Evolutionary conservation across 2,329 filamentous ascomycete genomes (phyloP).

Genomic region (Eutypa lata): DNA sequence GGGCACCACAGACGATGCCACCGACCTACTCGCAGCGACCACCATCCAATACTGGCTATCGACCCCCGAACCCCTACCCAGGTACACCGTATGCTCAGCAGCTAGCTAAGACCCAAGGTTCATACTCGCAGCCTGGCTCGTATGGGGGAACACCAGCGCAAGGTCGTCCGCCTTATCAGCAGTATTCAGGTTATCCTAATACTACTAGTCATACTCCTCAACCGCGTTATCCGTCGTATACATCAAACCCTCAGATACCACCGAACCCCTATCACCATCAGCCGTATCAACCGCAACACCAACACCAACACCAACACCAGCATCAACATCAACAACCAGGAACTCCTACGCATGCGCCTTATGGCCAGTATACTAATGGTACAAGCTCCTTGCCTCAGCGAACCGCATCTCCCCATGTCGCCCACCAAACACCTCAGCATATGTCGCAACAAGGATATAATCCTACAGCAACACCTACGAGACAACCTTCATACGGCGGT

Average conservation of each 20-base stretch:
- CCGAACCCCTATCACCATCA: slow-evolving; percentile 20
- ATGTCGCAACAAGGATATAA: slow-evolving; percentile 25
- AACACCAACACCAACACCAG: slow-evolving; percentile 2
- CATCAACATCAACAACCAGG: slow-evolving; percentile 12
- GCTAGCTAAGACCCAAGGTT: slow-evolving; percentile 49
- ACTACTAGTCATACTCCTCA: slow-evolving; percentile 39
- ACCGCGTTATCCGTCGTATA: slow-evolving; percentile 23
- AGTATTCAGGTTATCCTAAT: slow-evolving; percentile 37
- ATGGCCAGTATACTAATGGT: slow-evolving; percentile 28
- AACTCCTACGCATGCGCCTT: slow-evolving; percentile 25
- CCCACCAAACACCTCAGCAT: slow-evolving; percentile 26
- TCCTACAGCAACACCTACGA: slow-evolving; percentile 20
- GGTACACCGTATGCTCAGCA: slow-evolving; percentile 42
- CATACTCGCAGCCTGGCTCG: slow-evolving; percentile 49
- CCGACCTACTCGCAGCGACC: slow-evolving; percentile 32
- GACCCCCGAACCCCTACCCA: slow-evolving; percentile 46
- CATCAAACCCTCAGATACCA: slow-evolving; percentile 18
- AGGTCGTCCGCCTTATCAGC: slow-evolving; percentile 37
- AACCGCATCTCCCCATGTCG: slow-evolving; percentile 27
- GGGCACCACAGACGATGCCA: slow-evolving; percentile 37
- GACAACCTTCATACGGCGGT: slow-evolving; percentile 23
- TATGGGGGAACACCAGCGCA: slow-evolving; percentile 42
- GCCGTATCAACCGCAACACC: slow-evolving; percentile 23
- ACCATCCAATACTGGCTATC: slow-evolving; percentile 43
- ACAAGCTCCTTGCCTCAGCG: slow-evolving; percentile 20